Evolutionary conservation across 441 rosid genomes (phyloP), one percentile per base, ranked within the genome.

Genomic region (Codiaeum variegatum): DNA sequence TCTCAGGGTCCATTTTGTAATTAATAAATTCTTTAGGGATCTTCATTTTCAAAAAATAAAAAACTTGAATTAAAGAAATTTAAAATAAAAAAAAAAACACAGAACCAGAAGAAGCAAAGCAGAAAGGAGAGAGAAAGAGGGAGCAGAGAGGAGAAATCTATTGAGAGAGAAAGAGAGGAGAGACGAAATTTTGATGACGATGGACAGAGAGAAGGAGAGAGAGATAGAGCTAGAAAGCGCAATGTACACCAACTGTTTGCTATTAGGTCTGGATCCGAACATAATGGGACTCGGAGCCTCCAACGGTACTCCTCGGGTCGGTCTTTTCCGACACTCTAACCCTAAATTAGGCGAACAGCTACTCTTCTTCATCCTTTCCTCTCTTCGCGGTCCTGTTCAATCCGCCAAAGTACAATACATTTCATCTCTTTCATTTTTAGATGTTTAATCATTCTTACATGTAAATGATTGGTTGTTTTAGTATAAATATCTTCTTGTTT

Each of bases 201-300:
- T 93, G 97, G 99, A 93, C 78, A 87, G 97, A 85, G 99, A 96
- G 82, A 96, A 93, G 92, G 99, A 96, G 81, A 92, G 99, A 83
- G 99, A 96, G 84, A 81, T 90, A 29, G 98, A 92, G 90, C 96
- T 96, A 7, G 98, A 96, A 88, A 93, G 98, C 78, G 98, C 99
- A 92, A 92, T 96, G 99, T 96, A 93, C 88, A 96, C 99, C 19
- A 96, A 96, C 83, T 96, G 98, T 51, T 81, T 91, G 83, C 84
- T 96, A 51, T 85, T 96, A 77, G 99, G 99, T 68, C 77, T 96
- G 88, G 99, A 96, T 93, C 97, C 98, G 73, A 80, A 80, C 67
- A 72, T 90, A 56, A 96, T 96, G 83, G 99, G 99, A 21, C 85
- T 85, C 82, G 94, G 97, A 82, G 83, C 88, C 44, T 84, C 97